phyloP scores from a whole-genome alignment of 2,329 filamentous ascomycete genomes.

The Talaromyces sp. region DNA sequence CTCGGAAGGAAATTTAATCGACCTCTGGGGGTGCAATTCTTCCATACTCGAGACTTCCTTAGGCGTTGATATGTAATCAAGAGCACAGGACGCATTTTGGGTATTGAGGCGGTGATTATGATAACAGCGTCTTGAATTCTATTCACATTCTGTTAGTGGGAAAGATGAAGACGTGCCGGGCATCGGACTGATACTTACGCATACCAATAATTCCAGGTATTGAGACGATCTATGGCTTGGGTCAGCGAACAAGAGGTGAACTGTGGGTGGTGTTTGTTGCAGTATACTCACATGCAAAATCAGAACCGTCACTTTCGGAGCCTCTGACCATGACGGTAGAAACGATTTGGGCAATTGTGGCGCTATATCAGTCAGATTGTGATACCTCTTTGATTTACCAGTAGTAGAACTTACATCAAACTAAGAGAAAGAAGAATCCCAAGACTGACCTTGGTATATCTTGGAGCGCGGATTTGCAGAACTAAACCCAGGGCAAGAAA shows the following conservation, averaged over 20 bases:
- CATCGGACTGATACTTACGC: slow-evolving; percentile 7
- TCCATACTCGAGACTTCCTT: background rate
- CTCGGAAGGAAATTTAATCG: background rate
- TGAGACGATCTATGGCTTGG: background rate
- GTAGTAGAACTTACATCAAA: slow-evolving; percentile 2
- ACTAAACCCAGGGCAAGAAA: slow-evolving; percentile 9
- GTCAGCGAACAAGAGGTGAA: background rate
- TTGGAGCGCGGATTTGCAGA: slow-evolving; percentile 1
- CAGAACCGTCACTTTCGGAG: background rate
- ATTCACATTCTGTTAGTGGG: background rate
- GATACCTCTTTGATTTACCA: background rate
- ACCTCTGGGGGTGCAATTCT: background rate
- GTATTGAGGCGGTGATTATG: slow-evolving; percentile 13
- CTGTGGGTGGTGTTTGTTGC: no score
- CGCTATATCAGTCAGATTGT: slow-evolving; percentile 4
- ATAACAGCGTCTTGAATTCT: slow-evolving; percentile 14
- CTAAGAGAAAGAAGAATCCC: slow-evolving; percentile 11
- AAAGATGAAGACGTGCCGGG: background rate
- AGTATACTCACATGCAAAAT: slow-evolving; percentile 12
- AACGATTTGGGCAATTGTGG: slow-evolving; percentile 9
- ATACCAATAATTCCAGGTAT: slow-evolving; percentile 14
- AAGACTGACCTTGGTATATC: slow-evolving; percentile 5
- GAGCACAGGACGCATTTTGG: slow-evolving; percentile 12
- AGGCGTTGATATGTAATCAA: background rate
- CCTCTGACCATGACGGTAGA: slow-evolving; percentile 2